phyloP scores from a whole-genome alignment of 2,329 filamentous ascomycete genomes.

The Phaeosphaeria sp. region DNA sequence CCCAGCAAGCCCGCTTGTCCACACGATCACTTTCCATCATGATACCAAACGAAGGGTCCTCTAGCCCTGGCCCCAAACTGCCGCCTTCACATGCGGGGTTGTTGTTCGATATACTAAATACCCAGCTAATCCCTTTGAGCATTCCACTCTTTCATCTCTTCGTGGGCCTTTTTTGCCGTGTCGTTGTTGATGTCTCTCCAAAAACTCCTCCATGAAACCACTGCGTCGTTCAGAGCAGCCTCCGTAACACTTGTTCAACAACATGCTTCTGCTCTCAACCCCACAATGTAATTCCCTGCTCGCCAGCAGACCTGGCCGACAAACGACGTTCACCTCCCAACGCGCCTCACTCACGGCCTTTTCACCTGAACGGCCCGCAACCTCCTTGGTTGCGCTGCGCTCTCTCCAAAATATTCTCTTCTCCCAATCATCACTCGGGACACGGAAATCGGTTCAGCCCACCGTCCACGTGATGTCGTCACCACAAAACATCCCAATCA shows the following conservation, averaged over 20 bases:
- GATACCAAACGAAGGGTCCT: constrained; percentile 26
- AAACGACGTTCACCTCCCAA: constrained; percentile 20
- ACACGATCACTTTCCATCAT: constrained; percentile 27
- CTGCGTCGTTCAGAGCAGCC: constrained; percentile 5
- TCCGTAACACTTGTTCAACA: constrained; percentile 17
- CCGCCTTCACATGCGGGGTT: constrained; percentile 26
- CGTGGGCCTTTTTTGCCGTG: constrained; percentile 12
- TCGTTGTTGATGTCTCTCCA: constrained; percentile 7
- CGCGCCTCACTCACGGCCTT: constrained; percentile 18
- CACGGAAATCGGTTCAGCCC: constrained; percentile 4
- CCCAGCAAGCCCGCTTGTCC: constrained; percentile 18
- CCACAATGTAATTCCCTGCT: constrained; percentile 26
- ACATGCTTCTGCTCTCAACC: constrained; percentile 34
- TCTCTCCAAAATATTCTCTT: constrained; percentile 11
- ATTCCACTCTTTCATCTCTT: constrained; percentile 16
- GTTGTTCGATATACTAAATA: constrained; percentile 11
- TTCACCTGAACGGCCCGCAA: constrained; percentile 22
- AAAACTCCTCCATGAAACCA: neutral
- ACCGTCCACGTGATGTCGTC: constrained; percentile 21
- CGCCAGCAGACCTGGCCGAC: constrained; percentile 7
- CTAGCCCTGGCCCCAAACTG: constrained; percentile 12
- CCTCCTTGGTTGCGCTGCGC: constrained; percentile 23
- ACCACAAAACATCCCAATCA: constrained; percentile 6
- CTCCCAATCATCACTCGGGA: constrained; percentile 9
- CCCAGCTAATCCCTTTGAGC: constrained; percentile 12